Evolutionary conservation across 2,329 filamentous ascomycete species (phyloP).

Genomic region (Trichophyton rubrum): DNA sequence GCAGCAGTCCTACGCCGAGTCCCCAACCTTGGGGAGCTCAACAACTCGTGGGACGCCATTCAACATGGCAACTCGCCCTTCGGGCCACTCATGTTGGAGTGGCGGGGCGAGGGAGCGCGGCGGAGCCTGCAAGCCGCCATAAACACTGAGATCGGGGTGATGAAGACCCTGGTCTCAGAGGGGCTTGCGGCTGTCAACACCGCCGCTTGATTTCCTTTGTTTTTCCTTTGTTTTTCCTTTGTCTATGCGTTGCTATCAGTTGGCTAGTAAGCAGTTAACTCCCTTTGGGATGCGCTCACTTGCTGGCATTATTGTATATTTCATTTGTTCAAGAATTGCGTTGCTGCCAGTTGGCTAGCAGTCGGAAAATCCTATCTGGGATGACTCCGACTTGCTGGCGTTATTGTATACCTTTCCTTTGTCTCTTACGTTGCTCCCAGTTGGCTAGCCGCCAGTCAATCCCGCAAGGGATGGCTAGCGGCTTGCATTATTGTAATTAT

Average conservation of each 20-base stretch:
- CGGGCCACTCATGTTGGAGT: slow-evolving; percentile 14
- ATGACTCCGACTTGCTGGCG: neutral
- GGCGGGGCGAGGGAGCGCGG: slow-evolving; percentile 8
- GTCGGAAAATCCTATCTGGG: neutral
- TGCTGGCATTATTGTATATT: slow-evolving; percentile 1
- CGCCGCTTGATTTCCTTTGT: slow-evolving; percentile 2
- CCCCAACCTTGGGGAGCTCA: slow-evolving; percentile 6
- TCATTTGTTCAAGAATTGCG: neutral
- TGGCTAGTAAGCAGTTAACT: neutral
- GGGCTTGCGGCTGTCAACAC: slow-evolving; percentile 10
- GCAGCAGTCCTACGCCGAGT: slow-evolving; percentile 7
- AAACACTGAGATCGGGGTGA: slow-evolving; percentile 10
- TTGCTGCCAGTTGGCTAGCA: neutral
- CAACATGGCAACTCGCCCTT: slow-evolving; percentile 12
- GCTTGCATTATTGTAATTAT: neutral
- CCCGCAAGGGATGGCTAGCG: neutral
- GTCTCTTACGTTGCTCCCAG: neutral
- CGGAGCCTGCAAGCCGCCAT: slow-evolving; percentile 12
- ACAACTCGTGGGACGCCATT: slow-evolving; percentile 11
- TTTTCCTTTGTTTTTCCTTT: slow-evolving; percentile 2
- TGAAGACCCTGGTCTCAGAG: slow-evolving; percentile 10
- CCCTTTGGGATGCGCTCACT: neutral
- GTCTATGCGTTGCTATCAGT: neutral
- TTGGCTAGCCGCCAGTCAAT: neutral
- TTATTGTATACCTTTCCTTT: slow-evolving; percentile 1